These are phyloP conservation scores for Incumbomyces delicatus DNA, from an alignment of 2,329 filamentous ascomycete species.

Conservation along the genomic window DNA sequence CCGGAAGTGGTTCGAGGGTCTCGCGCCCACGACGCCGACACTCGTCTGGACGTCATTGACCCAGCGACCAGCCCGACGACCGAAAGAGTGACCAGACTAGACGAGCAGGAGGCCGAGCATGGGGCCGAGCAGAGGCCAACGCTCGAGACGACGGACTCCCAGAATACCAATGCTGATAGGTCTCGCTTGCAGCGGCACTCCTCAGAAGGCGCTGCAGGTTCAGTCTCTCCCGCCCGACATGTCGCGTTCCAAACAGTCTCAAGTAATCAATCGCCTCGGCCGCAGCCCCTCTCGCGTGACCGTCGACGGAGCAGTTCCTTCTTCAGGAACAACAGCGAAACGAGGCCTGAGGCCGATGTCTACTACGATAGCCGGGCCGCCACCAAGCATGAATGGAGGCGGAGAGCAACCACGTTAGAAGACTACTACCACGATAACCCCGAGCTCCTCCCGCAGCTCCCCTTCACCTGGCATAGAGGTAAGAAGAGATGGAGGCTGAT, in stretches of 20 bases:
- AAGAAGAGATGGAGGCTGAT: slow-evolving; percentile 18
- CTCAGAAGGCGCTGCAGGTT: slow-evolving; percentile 2
- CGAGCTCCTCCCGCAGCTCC: slow-evolving; percentile 19
- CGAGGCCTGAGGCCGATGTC: slow-evolving; percentile 15
- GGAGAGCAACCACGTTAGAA: slow-evolving; percentile 20
- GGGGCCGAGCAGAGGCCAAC: background rate
- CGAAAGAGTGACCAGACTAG: background rate
- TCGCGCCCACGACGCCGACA: background rate
- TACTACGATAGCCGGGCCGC: slow-evolving; percentile 23
- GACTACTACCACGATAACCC: slow-evolving; percentile 20
- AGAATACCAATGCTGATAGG: background rate
- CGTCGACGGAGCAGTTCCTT: slow-evolving; percentile 7
- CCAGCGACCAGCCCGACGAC: background rate
- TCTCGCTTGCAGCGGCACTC: background rate
- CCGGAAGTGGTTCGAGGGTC: slow-evolving; percentile 1
- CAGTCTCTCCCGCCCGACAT: background rate
- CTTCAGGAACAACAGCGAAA: slow-evolving; percentile 9
- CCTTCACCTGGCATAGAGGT: slow-evolving; percentile 21
- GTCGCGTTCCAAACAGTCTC: slow-evolving; percentile 1
- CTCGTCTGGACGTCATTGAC: background rate
- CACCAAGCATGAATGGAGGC: slow-evolving; percentile 20
- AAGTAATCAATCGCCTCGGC: background rate
- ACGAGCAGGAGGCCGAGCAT: background rate
- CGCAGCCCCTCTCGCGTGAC: background rate
- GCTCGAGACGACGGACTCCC: background rate